phyloP scores from a whole-genome alignment of 2,329 filamentous ascomycete species.

The Stemphylium lycopersici region DNA sequence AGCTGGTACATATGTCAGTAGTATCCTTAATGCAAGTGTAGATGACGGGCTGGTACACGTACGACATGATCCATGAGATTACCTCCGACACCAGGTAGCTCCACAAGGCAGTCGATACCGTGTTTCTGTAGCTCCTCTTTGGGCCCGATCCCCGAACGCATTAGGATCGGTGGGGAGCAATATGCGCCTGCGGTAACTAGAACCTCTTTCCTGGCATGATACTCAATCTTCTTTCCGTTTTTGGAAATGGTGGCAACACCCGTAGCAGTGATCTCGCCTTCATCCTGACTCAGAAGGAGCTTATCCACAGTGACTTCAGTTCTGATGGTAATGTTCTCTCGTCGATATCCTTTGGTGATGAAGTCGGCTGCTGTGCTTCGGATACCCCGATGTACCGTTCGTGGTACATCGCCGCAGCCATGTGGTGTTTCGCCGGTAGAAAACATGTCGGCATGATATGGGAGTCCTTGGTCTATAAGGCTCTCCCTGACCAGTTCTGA shows the following conservation, averaged over 20 bases:
- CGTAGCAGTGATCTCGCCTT: conserved; percentile 51
- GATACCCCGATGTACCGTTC: conserved; percentile 41
- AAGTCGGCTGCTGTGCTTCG: conserved; percentile 40
- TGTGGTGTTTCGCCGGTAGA: conserved; percentile 49
- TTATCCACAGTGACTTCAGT: conserved; percentile 48
- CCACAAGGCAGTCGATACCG: conserved; percentile 58
- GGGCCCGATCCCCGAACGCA: conserved; percentile 65
- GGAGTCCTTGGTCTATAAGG: conserved; percentile 60
- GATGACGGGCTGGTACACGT: conserved; percentile 53
- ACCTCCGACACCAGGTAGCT: conserved; percentile 67
- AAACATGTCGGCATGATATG: conserved; percentile 66
- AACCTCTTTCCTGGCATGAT: conserved; percentile 44
- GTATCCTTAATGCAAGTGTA: conserved; percentile 44
- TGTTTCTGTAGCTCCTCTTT: conserved; percentile 58
- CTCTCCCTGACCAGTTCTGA: conserved; percentile 62
- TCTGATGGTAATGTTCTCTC: conserved; percentile 45
- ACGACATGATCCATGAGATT: conserved; percentile 70
- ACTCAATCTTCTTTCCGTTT: conserved; percentile 47
- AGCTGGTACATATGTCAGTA: conserved; percentile 41
- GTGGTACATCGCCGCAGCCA: conserved; percentile 41
- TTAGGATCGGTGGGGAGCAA: conserved; percentile 48
- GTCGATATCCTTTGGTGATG: conserved; percentile 51
- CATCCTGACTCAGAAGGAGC: conserved; percentile 53
- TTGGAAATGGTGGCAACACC: conserved; percentile 54
- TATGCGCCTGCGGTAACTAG: conserved; percentile 44